These are phyloP conservation scores for Corchorus olitorius DNA, from an alignment of 345 rosid genomes.

Conservation along the genomic window DNA sequence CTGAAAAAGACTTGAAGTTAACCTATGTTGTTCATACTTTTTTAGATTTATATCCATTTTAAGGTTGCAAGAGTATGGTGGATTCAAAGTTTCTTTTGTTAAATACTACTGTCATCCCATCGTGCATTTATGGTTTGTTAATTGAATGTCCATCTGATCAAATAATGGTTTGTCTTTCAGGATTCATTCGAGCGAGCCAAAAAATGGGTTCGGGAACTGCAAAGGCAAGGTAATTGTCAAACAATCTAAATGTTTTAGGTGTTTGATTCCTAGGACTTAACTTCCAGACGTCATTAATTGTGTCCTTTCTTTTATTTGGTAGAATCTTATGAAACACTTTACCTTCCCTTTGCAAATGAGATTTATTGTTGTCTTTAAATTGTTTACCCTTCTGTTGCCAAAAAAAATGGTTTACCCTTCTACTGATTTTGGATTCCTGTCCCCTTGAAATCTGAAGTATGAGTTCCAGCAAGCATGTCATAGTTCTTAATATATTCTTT, in stretches of 20 bases:
- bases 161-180: slow-evolving; percentile 7
- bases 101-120: background rate
- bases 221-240: slow-evolving; percentile 25
- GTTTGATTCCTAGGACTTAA: background rate
- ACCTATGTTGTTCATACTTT: background rate
- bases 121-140: background rate
- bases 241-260: background rate
- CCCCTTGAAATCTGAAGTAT: background rate
- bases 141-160: background rate
- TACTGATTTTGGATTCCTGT: no score
- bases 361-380: background rate
- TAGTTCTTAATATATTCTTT: slow-evolving; percentile 1
- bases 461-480: background rate
- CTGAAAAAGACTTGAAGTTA: background rate
- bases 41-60: background rate
- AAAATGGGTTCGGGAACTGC: slow-evolving; percentile 28
- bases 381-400: no score
- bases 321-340: background rate
- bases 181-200: slow-evolving; percentile 27
- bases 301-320: background rate
- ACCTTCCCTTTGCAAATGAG: background rate
- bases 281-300: background rate
- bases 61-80: background rate
- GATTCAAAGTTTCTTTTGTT: background rate
- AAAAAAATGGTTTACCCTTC: no score